Conservation (phyloP, 2,329 filamentous ascomycete species). For the Chaetomium sp. region DNA sequence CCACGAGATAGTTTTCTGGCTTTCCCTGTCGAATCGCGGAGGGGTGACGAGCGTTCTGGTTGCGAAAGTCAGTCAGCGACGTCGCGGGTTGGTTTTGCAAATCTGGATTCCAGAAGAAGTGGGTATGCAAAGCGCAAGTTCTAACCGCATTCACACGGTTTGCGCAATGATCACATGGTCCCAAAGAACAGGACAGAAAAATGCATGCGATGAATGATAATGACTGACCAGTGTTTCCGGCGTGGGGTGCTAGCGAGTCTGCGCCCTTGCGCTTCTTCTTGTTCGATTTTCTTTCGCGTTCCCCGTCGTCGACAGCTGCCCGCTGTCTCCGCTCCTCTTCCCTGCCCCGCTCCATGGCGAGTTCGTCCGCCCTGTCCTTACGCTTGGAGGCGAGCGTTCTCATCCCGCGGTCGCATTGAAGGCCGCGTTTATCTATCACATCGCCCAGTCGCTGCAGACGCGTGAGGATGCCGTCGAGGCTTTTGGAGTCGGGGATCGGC, state of each 20-base stretch:
- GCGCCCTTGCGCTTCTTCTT: slow-evolving; percentile 78
- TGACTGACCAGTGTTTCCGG: slow-evolving; percentile 45
- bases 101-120: slow-evolving; percentile 13
- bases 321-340: slow-evolving; percentile 55
- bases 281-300: slow-evolving; percentile 58
- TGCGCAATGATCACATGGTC: not conserved
- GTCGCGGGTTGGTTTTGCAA: not conserved
- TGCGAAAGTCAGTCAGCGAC: slow-evolving; percentile 27
- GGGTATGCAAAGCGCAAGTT: slow-evolving; percentile 1
- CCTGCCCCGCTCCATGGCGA: slow-evolving; percentile 48
- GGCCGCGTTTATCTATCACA: slow-evolving; percentile 67
- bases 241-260: slow-evolving; percentile 59
- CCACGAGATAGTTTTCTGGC: slow-evolving; percentile 54
- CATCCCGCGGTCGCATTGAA: slow-evolving; percentile 73
- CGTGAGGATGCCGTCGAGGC: slow-evolving; percentile 64
- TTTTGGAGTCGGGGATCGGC: slow-evolving; percentile 64
- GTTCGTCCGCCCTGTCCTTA: slow-evolving; percentile 62
- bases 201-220: not conserved
- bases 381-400: slow-evolving; percentile 66
- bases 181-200: not conserved
- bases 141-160: not conserved
- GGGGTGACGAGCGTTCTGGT: slow-evolving; percentile 57
- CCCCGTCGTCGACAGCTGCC: slow-evolving; percentile 52
- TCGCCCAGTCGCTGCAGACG: slow-evolving; percentile 66
- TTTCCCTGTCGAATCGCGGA: slow-evolving; percentile 52